Base-by-base conservation (phyloP, 2,329 filamentous ascomycete species). In the Colletotrichum sp. region DNA sequence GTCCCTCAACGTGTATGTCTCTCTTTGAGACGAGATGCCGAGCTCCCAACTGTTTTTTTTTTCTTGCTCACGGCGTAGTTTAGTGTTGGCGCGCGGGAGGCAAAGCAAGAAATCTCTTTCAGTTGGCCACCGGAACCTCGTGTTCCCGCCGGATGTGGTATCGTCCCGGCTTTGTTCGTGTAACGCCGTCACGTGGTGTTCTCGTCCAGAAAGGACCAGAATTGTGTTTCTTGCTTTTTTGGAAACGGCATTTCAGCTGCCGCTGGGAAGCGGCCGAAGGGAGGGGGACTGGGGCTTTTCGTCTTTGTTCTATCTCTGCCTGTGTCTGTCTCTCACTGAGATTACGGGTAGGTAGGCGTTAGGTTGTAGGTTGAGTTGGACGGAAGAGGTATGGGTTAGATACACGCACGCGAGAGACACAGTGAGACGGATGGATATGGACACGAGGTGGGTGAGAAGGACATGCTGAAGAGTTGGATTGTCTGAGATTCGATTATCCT, bases 21-120 rank as follows among this genome's bases (percentile, higher is more conserved):
- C 39, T 66, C 36, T 66, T 32, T 34, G 64, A 66, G n/a, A 66
- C 64, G n/a, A 44, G 64, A 26, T n/a, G 34, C 63, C 44, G 44
- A 49, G n/a, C 44, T 21, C 44, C 10, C n/a, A 5, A 13, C n/a
- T 49, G 44, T 49, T 49, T 12, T 49, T n/a, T 7, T 9, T 44
- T n/a, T 10, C 6, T 3, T 21, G 18, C 1, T 6, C n/a, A 21
- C 44, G n/a, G n/a, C 44, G n/a, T 21, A 49, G 1, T 0, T 7
- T 49, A 49, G n/a, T 49, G 4, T 21, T 49, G 44, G 44, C 44
- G 6, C n/a, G 44, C 44, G 44, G 44, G 44, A 49, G 44, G 44
- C 10, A 49, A 49, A 21, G n/a, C 6, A 49, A 12, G 16, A 44
- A n/a, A 4, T 21, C 10, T 49, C 44, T 49, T 49, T 21, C 44